Percentiles rank a stretch among this genome's conserved stretches.
Conservation (phyloP, 208 protist genomes). For the Leptomonas pyrrhocoris region DNA sequence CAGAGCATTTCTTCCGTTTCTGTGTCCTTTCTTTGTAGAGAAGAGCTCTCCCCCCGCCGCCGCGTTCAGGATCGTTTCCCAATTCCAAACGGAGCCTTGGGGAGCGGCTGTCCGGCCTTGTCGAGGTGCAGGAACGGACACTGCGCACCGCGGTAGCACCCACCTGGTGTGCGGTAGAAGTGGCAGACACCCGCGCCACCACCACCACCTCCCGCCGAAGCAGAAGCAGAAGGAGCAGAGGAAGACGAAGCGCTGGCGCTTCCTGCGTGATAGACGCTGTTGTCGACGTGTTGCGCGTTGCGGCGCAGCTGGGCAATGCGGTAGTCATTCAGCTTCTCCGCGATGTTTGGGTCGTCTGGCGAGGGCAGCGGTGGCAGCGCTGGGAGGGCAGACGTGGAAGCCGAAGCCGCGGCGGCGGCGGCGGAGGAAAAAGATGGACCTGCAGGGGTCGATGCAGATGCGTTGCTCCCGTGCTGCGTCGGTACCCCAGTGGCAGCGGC, state of each 20-base stretch:
- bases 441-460: no score
- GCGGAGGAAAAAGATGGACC: conserved; percentile 2
- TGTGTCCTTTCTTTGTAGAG: no score
- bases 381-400: background rate
- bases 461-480: no score
- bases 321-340: conserved; percentile 66
- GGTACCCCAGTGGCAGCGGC: no score
- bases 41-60: no score
- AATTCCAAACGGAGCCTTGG: background rate
- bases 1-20: no score
- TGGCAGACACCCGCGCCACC: conserved; percentile 39
- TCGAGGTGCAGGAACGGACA: conserved; percentile 75
- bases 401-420: background rate
- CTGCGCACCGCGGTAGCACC: conserved; percentile 61
- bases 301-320: conserved; percentile 71
- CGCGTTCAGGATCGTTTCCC: no score
- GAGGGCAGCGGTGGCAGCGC: conserved; percentile 20
- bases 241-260: background rate
- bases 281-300: conserved; percentile 74
- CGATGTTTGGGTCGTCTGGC: conserved; percentile 32
- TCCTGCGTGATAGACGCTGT: conserved; percentile 38
- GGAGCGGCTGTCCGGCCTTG: conserved; percentile 39
- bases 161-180: conserved; percentile 70
- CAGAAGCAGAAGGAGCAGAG: no score
- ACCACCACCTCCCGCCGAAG: background rate